These are phyloP conservation scores for Hygrophila difformis DNA, from an alignment of 257 asterid genomes.

Conservation along the genomic window DNA sequence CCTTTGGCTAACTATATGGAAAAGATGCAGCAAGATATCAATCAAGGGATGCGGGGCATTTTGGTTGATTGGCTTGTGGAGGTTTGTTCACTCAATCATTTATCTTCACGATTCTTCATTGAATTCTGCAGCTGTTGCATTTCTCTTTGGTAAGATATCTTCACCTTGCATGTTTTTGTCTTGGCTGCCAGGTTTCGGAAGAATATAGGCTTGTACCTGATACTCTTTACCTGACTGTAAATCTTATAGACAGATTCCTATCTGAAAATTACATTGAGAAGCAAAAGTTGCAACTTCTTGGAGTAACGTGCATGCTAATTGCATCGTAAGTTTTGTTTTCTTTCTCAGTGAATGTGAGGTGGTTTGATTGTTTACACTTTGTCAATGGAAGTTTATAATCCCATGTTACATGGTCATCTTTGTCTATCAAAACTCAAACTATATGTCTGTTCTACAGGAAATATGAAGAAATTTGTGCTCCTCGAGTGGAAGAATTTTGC, in stretches of 20 bases:
- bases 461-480: constrained; percentile 95
- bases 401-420: constrained; percentile 7
- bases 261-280: constrained; percentile 69
- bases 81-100: constrained; percentile 42
- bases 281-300: constrained; percentile 89
- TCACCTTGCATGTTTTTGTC: not conserved
- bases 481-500: constrained; percentile 91
- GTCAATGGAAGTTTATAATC: not conserved
- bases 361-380: constrained; percentile 1
- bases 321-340: constrained; percentile 64
- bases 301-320: constrained; percentile 97
- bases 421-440: constrained; percentile 14
- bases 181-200: constrained; percentile 68
- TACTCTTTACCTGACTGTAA: constrained; percentile 93
- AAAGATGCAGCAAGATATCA: constrained; percentile 68
- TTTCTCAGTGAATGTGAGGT: constrained; percentile 9
- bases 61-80: constrained; percentile 98
- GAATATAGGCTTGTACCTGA: constrained; percentile 89
- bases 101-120: constrained; percentile 2
- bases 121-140: too few relatives aligned
- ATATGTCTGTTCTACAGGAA: constrained; percentile 38
- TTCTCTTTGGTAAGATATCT: too few relatives aligned
- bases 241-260: constrained; percentile 86
- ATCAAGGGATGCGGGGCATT: constrained; percentile 71
- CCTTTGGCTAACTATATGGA: constrained; percentile 76